Evolutionary conservation across 768 basidiomycete species (phyloP).

Genomic region (Sarcodon aspratus): DNA sequence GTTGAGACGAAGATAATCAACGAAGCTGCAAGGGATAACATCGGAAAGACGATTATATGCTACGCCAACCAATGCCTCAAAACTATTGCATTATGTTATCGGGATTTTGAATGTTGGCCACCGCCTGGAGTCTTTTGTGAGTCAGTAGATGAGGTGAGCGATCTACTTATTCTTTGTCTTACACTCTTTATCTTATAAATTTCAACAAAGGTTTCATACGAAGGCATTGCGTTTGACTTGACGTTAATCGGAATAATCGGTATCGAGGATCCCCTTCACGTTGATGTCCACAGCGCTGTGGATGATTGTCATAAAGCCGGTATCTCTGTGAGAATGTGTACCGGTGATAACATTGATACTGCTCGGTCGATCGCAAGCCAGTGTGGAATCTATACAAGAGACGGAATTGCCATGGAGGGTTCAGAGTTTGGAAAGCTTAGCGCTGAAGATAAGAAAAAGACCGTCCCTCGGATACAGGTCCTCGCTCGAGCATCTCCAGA

Average conservation of each 20-base stretch:
- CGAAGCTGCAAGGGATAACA: constrained; percentile 27
- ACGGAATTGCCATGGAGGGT: constrained; percentile 97
- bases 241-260: constrained; percentile 86
- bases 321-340: constrained; percentile 95
- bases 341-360: constrained; percentile 92
- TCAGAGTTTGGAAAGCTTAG: constrained; percentile 80
- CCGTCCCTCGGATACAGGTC: neutral
- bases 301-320: constrained; percentile 80
- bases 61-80: constrained; percentile 41
- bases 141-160: neutral
- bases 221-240: constrained; percentile 56
- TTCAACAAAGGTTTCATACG: constrained; percentile 45
- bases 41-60: constrained; percentile 35
- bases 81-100: constrained; percentile 40
- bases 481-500: constrained; percentile 25
- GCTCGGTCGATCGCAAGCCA: constrained; percentile 92
- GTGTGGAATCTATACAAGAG: constrained; percentile 89
- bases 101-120: constrained; percentile 34
- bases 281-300: constrained; percentile 87
- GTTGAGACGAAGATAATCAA: constrained; percentile 21
- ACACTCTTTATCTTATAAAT: neutral
- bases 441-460: constrained; percentile 30
- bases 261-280: constrained; percentile 92
- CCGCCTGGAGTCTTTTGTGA: constrained; percentile 11
- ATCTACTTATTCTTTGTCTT: neutral